Conservation (phyloP, 352 stramenopile species). For the Pythium aquatile region DNA sequence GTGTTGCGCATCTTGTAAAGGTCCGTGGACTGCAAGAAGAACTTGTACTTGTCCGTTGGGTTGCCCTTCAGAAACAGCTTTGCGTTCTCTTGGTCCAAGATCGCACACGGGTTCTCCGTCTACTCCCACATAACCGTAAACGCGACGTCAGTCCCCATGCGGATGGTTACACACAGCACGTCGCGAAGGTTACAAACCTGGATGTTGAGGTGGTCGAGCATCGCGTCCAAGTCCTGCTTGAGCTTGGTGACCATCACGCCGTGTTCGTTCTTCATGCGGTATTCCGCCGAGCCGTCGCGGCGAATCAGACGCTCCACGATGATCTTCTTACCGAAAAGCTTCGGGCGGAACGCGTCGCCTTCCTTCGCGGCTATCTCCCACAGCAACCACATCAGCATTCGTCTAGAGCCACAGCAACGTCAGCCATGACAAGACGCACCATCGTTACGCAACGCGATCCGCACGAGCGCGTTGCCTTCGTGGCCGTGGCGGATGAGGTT, state of each 20-base stretch:
- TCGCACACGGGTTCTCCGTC: conserved; percentile 96
- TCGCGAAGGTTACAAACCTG: conserved; percentile 31
- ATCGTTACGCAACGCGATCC: conserved; percentile 93
- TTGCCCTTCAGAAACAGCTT: conserved; percentile 97
- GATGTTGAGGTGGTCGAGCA: conserved; percentile 94
- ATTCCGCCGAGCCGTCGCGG: conserved; percentile 71
- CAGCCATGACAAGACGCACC: conserved; percentile 20
- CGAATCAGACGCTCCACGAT: conserved; percentile 92
- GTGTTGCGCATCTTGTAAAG: conserved; percentile 89
- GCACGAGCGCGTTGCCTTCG: conserved; percentile 83
- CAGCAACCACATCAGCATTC: neutral
- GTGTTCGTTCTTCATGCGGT: conserved; percentile 62
- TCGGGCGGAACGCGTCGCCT: conserved; percentile 87
- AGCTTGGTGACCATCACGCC: conserved; percentile 70
- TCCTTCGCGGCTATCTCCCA: conserved; percentile 38
- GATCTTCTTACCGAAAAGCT: conserved; percentile 93
- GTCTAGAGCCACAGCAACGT: neutral
- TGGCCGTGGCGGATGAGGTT: conserved; percentile 94
- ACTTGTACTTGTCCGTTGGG: conserved; percentile 94
- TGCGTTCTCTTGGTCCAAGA: conserved; percentile 97
- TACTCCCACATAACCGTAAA: conserved; percentile 27
- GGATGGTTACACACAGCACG: too few relatives aligned
- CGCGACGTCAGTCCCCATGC: too few relatives aligned
- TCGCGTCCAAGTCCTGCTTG: conserved; percentile 91
- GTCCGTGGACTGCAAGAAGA: conserved; percentile 97